Evolutionary conservation across 768 basidiomycete species (phyloP), one percentile per base, ranked within the genome.

Genomic region (Pluteus cervinus): DNA sequence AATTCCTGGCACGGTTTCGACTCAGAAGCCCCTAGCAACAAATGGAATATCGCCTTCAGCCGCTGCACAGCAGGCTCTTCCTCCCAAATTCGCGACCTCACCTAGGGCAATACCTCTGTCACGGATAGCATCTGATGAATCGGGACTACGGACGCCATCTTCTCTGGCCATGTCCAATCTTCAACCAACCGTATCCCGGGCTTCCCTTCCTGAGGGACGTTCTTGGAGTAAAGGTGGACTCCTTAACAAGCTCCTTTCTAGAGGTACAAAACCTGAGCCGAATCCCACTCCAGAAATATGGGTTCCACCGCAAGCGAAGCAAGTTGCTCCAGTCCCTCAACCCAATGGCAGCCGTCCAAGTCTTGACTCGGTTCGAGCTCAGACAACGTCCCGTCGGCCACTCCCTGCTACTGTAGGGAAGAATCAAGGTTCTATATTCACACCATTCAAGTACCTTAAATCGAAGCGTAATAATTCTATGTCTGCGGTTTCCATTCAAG

Each of bases 401-500:
- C 57, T 57, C 12, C 60, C 53, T 23, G 18, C 39, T 16, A 43
- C 62, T 14, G 64, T 62, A 29, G 60, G 64, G 23, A 70, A 59
- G 38, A 64, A 65, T 40, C 51, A 63, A 7, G 61, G 59, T 14
- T 57, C 69, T 22, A 73, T 76, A 15, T 78, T 79, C 47, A 71
- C 71, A 12, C 74, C 82, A 1, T 82, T 85, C 57, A 74, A 76
- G 29, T 69, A 84, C 48, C 46, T 85, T 45, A 62, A 61, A 16
- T 66, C 59, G 22, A 79, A 73, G 51, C 68, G 75, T 49, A 68
- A 79, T 53, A 75, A 79, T 22, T 79, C 81, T 5, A 64, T 88
- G 28, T 88, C 86, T 11, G 69, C 75, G 24, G 79, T 78, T 23
- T 89, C 86, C 28, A 64, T 84, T 22, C 86, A 89, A 53, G 86